Percentiles rank a stretch among this genome's conserved stretches.
phyloP scores from a whole-genome alignment of 768 basidiomycete species.

The Collybia sordida region DNA sequence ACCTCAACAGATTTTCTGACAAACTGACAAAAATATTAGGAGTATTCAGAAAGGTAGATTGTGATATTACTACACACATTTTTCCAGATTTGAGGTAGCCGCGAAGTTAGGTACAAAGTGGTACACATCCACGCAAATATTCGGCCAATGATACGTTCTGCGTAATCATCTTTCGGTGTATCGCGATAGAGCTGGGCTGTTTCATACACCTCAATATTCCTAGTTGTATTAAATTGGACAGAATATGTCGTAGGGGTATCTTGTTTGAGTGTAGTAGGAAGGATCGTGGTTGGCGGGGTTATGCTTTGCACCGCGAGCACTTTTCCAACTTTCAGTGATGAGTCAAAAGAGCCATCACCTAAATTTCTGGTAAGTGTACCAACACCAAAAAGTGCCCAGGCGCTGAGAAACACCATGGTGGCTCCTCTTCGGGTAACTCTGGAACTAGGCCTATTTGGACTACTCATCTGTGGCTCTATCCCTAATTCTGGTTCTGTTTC shows the following conservation, averaged over 20 bases:
- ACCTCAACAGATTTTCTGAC: slow-evolving; percentile 89
- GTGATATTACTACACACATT: slow-evolving; percentile 64
- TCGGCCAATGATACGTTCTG: slow-evolving; percentile 78
- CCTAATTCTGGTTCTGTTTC: slow-evolving; percentile 22
- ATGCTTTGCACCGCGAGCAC: slow-evolving; percentile 37
- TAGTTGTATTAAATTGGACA: background rate
- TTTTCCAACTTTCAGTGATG: slow-evolving; percentile 39
- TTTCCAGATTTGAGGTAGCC: slow-evolving; percentile 98
- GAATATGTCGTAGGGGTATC: background rate
- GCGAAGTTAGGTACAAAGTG: slow-evolving; percentile 87
- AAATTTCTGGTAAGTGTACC: slow-evolving; percentile 44
- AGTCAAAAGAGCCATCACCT: slow-evolving; percentile 22
- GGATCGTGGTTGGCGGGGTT: slow-evolving; percentile 7
- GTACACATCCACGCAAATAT: slow-evolving; percentile 95
- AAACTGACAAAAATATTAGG: slow-evolving; percentile 46
- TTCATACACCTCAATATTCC: too few relatives aligned
- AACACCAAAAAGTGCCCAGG: slow-evolving; percentile 72
- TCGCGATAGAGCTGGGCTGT: slow-evolving; percentile 1
- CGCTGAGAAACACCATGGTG: slow-evolving; percentile 79
- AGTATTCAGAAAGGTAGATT: background rate
- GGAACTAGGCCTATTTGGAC: slow-evolving; percentile 41
- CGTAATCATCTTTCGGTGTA: slow-evolving; percentile 23
- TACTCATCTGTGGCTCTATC: slow-evolving; percentile 20
- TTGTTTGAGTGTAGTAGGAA: slow-evolving; percentile 13
- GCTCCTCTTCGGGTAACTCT: slow-evolving; percentile 69